phyloP scores from a whole-genome alignment of 2,329 filamentous ascomycete species.

The Aspergillus fructus region DNA sequence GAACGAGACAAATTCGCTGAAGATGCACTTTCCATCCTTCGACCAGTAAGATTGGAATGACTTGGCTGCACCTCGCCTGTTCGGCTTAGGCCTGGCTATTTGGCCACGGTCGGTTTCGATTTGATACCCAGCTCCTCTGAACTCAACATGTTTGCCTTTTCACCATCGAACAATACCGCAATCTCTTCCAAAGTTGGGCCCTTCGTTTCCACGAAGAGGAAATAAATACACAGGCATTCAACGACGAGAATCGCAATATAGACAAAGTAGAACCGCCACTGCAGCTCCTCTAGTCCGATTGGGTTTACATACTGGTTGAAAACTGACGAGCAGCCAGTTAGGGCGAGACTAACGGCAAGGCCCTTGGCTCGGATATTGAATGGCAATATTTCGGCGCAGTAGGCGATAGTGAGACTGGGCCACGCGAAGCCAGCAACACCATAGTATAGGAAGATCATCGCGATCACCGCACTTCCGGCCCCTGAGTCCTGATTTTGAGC shows the following conservation, averaged over 20 bases:
- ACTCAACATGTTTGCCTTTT: conserved; percentile 2
- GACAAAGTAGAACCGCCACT: conserved; percentile 41
- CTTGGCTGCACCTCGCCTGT: neutral
- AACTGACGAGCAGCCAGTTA: conserved; percentile 12
- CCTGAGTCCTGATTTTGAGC: conserved; percentile 27
- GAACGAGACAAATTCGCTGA: conserved; percentile 17
- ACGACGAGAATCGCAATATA: conserved; percentile 34
- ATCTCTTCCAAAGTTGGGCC: conserved; percentile 35
- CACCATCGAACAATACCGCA: conserved; percentile 32
- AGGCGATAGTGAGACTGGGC: conserved; percentile 31
- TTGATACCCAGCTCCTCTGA: conserved; percentile 16
- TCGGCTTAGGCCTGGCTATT: neutral
- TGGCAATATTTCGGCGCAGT: conserved; percentile 51
- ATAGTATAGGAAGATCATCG: conserved; percentile 37
- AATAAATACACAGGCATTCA: conserved; percentile 34
- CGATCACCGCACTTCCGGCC: conserved; percentile 31
- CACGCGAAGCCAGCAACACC: conserved; percentile 18
- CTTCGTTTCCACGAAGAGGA: conserved; percentile 37
- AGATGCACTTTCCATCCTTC: conserved; percentile 20
- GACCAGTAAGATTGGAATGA: neutral
- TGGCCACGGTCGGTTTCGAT: neutral
- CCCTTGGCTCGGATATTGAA: conserved; percentile 52
- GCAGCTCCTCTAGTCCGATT: conserved; percentile 29
- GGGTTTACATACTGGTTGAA: conserved; percentile 38
- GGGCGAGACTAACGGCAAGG: conserved; percentile 33